Conservation (phyloP, 495 filamentous ascomycete genomes). For the Xylaria grammica region DNA sequence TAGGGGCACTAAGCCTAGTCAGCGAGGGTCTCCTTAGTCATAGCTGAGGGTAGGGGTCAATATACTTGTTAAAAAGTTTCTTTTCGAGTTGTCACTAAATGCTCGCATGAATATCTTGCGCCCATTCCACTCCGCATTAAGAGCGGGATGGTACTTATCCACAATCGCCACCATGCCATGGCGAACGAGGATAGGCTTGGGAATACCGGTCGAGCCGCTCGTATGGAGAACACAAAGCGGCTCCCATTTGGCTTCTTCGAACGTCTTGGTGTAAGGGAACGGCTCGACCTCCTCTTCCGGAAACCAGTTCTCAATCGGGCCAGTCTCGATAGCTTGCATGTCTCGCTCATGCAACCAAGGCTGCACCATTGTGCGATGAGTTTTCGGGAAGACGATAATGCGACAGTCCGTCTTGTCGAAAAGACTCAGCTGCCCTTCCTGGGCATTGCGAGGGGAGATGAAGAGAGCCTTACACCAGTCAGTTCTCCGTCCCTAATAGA, state of each 20-base stretch:
- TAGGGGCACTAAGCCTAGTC: conserved; percentile 36
- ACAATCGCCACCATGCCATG: conserved; percentile 53
- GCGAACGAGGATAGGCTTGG: conserved; percentile 58
- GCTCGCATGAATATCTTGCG: conserved; percentile 28
- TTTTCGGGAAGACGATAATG: conserved; percentile 32
- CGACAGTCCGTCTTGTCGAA: conserved; percentile 49
- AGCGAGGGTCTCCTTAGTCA: neutral
- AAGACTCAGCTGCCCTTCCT: conserved; percentile 49
- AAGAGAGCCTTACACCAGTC: conserved; percentile 31
- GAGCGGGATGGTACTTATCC: conserved; percentile 39
- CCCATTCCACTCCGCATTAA: conserved; percentile 34
- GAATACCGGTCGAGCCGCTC: conserved; percentile 63
- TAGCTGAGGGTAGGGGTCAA: neutral
- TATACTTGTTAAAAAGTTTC: conserved; percentile 29
- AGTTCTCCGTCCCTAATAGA: neutral
- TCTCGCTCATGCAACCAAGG: conserved; percentile 45
- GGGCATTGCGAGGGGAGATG: conserved; percentile 52
- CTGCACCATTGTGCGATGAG: conserved; percentile 40
- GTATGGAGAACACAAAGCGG: conserved; percentile 60
- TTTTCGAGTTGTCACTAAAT: conserved; percentile 15
- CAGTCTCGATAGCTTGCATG: conserved; percentile 35
- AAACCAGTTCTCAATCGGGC: conserved; percentile 27
- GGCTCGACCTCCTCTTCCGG: conserved; percentile 34
- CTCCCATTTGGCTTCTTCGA: conserved; percentile 53
- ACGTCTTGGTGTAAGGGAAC: conserved; percentile 50